Evolutionary conservation across 2,329 filamentous ascomycete genomes (phyloP).

Genomic region (Hansfordia pulvinata): DNA sequence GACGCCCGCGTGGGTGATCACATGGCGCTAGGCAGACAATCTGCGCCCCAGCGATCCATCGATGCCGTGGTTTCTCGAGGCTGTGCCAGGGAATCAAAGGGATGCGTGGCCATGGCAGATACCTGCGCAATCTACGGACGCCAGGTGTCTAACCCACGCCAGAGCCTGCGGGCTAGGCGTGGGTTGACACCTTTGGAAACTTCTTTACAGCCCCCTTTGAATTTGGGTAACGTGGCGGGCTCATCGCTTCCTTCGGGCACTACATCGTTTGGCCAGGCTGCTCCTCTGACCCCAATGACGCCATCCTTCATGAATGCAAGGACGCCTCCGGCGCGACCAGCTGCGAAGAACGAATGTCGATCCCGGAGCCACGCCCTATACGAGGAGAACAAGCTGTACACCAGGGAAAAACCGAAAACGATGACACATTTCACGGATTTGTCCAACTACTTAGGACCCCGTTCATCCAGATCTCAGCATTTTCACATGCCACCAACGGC

Average conservation of each 20-base stretch:
- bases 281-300: conserved; percentile 5
- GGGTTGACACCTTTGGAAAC: no score
- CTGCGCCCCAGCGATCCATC: conserved; percentile 8
- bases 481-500: conserved; percentile 9
- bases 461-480: conserved; percentile 16
- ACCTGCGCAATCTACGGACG: no score
- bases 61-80: conserved; percentile 20
- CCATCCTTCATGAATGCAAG: conserved; percentile 3
- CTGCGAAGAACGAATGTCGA: conserved; percentile 13
- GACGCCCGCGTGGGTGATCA: conserved; percentile 30
- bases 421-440: conserved; percentile 19
- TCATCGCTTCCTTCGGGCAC: no score
- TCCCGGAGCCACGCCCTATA: conserved; percentile 7
- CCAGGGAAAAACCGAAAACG: no score
- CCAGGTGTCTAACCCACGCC: no score
- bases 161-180: no score
- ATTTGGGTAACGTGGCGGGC: no score
- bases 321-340: conserved; percentile 7
- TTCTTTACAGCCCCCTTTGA: no score
- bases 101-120: no score
- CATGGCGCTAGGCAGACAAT: conserved; percentile 7
- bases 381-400: no score
- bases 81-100: conserved; percentile 20
- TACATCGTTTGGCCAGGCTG: no score
- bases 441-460: conserved; percentile 25